These are phyloP conservation scores for Cyclaneusma minus DNA, from an alignment of 2,329 filamentous ascomycete species.

Conservation along the genomic window DNA sequence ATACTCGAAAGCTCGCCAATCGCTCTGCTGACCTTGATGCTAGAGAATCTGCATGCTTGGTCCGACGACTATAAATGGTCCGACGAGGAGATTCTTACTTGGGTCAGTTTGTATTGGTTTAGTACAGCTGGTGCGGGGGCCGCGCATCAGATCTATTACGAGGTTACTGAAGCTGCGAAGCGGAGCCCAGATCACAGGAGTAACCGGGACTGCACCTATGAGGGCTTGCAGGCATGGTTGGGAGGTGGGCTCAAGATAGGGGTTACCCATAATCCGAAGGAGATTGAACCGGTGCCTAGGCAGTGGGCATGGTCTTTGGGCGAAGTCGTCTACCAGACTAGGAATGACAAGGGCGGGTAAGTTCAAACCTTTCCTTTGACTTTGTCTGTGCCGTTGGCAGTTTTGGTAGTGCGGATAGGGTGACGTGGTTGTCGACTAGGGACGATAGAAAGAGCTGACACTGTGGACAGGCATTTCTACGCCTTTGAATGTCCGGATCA, in stretches of 20 bases:
- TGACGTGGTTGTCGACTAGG: no score
- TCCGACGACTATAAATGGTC: conserved; percentile 55
- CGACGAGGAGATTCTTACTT: conserved; percentile 57
- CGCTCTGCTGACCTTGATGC: conserved; percentile 57
- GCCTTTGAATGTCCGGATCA: conserved; percentile 36
- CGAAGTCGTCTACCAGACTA: conserved; percentile 36
- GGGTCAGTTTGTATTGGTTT: conserved; percentile 58
- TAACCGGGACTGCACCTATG: no score
- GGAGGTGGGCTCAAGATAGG: conserved; percentile 25
- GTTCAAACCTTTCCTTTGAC: no score
- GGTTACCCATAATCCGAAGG: conserved; percentile 37
- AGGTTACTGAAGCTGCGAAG: conserved; percentile 31
- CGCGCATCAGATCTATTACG: conserved; percentile 54
- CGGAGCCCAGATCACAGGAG: no score
- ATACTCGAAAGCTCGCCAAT: conserved; percentile 52
- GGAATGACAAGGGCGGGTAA: conserved; percentile 5
- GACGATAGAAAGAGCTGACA: no score
- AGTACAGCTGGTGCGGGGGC: conserved; percentile 51
- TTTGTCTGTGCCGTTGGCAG: no score
- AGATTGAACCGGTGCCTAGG: conserved; percentile 33
- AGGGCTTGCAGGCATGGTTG: no score
- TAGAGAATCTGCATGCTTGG: conserved; percentile 65
- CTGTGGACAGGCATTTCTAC: conserved; percentile 45
- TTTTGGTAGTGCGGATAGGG: no score
- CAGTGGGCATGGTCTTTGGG: conserved; percentile 39